Evolutionary conservation across 345 rosid species (phyloP), one percentile per base, ranked within the genome.

Genomic region (Aurinia saxatilis): DNA sequence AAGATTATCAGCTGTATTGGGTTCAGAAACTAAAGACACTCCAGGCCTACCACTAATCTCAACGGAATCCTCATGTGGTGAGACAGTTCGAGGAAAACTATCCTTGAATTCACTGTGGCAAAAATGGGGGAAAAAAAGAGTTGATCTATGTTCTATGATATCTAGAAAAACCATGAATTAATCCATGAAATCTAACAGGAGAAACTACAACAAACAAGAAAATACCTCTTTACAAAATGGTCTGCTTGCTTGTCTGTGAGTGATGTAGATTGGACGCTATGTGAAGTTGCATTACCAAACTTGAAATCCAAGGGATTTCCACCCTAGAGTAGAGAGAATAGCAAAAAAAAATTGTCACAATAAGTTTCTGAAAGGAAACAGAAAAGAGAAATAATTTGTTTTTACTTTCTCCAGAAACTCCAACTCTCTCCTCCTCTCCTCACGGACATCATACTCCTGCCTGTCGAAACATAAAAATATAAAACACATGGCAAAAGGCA

Each of bases 221-320:
- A 21, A 57, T 84, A 90, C 99, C 99, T 85, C 54, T 82, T 80
- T 45, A 78, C 77, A 77, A 91, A 73, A 75, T 79, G 87, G 40
- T 86, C 95, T 0, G 73, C 75, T 7, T 82, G 96, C 75, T 82
- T 79, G 77, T 87, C 84, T n/a, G 80, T 79, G 63, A 83, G 77
- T 39, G 96, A 87, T 18, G 96, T 84, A 68, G 99, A 93, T 72
- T 93, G 99, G 65, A 86, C 84, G 70, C 95, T 90, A 55, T 76
- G 79, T 3, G 95, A 87, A 60, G 83, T 73, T 58, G 78, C 82
- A 75, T 68, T 80, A 58, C 79, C 84, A 71, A 84, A 86, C 76
- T 87, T 90, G 78, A 87, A 93, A 73, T 93, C 97, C 80, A 93
- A 80, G 10, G 99, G 99, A 84, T 90, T 87, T 41, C 99, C 99